These are phyloP conservation scores for Plectosphaerella cucumerina DNA, from an alignment of 2,329 filamentous ascomycete genomes.

Conservation along the genomic window DNA sequence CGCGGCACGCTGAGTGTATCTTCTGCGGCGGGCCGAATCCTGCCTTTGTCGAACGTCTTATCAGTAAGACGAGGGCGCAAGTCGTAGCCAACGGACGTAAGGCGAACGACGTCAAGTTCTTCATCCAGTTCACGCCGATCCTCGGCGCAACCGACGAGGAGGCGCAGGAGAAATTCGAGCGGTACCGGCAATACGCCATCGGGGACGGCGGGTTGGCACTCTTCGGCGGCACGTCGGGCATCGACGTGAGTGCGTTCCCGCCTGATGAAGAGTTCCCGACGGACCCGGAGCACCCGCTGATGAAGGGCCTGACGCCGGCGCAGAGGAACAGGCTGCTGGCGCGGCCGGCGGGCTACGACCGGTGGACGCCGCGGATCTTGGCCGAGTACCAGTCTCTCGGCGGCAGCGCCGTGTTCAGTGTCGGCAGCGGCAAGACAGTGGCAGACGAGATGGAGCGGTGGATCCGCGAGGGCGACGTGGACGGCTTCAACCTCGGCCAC, in stretches of 20 bases:
- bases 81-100: slow-evolving; percentile 11
- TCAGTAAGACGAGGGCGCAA: slow-evolving; percentile 13
- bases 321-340: slow-evolving; percentile 3
- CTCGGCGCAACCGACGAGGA: slow-evolving; percentile 14
- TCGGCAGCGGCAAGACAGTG: slow-evolving; percentile 4
- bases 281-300: slow-evolving; percentile 4
- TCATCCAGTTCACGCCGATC: slow-evolving; percentile 14
- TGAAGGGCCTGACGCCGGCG: slow-evolving; percentile 4
- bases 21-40: slow-evolving; percentile 15
- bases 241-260: slow-evolving; percentile 16
- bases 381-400: slow-evolving; percentile 7
- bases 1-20: slow-evolving; percentile 17
- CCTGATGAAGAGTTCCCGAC: slow-evolving; percentile 16
- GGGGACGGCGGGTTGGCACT: slow-evolving; percentile 16
- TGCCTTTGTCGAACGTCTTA: slow-evolving; percentile 6
- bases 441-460: slow-evolving; percentile 5
- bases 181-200: slow-evolving; percentile 10
- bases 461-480: slow-evolving; percentile 1
- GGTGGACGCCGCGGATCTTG: slow-evolving; percentile 10
- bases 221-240: slow-evolving; percentile 18
- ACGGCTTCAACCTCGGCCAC: slow-evolving; percentile 15
- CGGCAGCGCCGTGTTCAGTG: neutral
- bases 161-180: slow-evolving; percentile 16
- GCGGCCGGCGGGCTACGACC: slow-evolving; percentile 4
- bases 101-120: slow-evolving; percentile 14